Evolutionary conservation across 179 eudicot species (phyloP).

Genomic region (Beta macrorhiza): DNA sequence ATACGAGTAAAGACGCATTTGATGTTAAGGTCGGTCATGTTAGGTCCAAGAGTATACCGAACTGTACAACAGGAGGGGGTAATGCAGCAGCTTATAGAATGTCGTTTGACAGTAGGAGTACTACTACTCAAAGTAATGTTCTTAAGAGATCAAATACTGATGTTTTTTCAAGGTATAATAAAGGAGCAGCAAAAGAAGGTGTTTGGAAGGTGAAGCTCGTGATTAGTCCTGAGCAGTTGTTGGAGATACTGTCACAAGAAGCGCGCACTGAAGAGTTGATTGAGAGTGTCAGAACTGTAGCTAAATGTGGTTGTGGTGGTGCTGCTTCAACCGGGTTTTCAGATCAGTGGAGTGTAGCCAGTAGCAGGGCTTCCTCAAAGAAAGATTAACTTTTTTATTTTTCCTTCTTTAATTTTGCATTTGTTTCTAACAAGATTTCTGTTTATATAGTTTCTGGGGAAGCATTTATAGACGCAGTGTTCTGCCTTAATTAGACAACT

Average conservation of each 20-base stretch:
- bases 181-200: conserved; percentile 37
- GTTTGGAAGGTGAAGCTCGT: conserved; percentile 93
- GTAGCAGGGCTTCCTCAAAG: conserved; percentile 48
- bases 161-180: conserved; percentile 25
- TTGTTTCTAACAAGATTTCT: not conserved
- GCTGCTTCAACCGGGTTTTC: conserved; percentile 43
- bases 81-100: conserved; percentile 56
- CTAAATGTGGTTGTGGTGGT: conserved; percentile 63
- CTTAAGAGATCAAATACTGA: conserved; percentile 46
- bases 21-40: conserved; percentile 46
- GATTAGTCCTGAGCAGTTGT: conserved; percentile 60
- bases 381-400: conserved; percentile 25
- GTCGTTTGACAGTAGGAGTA: conserved; percentile 58
- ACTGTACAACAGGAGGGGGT: conserved; percentile 2
- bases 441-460: not conserved
- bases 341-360: conserved; percentile 75
- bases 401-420: not conserved
- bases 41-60: conserved; percentile 65
- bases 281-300: conserved; percentile 84
- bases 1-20: conserved; percentile 17
- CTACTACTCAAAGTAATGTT: conserved; percentile 20
- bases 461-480: not conserved
- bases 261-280: conserved; percentile 63
- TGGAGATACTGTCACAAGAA: conserved; percentile 69
- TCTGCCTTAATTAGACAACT: not conserved